Base-by-base conservation (phyloP, 2,329 filamentous ascomycete species). In the Monilinia polystroma region DNA sequence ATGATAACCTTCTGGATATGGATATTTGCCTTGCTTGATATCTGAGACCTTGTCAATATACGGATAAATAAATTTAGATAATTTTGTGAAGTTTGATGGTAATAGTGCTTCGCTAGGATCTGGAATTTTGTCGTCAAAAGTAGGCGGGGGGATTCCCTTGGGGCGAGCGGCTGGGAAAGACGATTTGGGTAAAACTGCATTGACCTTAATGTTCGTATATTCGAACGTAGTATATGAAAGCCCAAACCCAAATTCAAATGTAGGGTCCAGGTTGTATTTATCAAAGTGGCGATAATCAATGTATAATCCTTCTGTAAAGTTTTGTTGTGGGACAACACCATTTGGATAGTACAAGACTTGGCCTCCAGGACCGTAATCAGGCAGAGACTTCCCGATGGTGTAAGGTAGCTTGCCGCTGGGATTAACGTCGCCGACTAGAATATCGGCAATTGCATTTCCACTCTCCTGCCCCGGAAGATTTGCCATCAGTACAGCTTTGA, bases 231-330 rank as follows among this genome's bases (percentile, higher is more conserved):
- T 89, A 78, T 90, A 90, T 2, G 84, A 87, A 1, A 97, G 83
- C 0, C 93, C 94, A 68, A 88, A 93, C 0, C 94, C 93, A 73
- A 97, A 97, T 57, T 92, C 90, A 75, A 89, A 97, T 0, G 90
- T 89, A 0, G 93, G 93, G 6, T 82, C 81, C 68, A 95, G 88
- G 66, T 83, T 81, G 65, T 89, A 78, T 75, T 90, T 91, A 80
- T 97, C 93, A 72, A 97, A 93, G 77, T 93, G 86, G 16, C 93
- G 88, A 79, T 97, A 97, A 80, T 97, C 94, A 71, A 96, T 88
- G 75, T 93, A 93, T 0, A 97, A 79, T 0, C 92, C 92, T 75
- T 97, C 92, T 0, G 83, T 84, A 76, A 95, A 96, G 70, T 92
- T 88, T 72, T 96, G 91, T 75, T 96, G 92, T 0, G 92, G 91